Conservation (phyloP, 2,329 filamentous ascomycete genomes). For the Rutstroemia sp. region DNA sequence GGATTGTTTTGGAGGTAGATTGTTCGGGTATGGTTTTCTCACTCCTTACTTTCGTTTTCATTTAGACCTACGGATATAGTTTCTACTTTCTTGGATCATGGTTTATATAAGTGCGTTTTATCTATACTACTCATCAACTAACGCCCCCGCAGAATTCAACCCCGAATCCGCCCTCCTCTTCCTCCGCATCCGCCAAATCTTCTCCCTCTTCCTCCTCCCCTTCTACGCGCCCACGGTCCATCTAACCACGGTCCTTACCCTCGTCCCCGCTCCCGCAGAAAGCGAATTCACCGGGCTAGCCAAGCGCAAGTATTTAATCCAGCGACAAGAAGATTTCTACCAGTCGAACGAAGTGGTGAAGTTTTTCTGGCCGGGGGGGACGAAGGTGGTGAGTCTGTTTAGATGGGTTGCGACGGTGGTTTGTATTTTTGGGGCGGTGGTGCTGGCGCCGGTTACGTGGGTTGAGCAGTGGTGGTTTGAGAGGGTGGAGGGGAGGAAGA, state of each 20-base stretch:
- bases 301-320: constrained; percentile 57
- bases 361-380: constrained; percentile 58
- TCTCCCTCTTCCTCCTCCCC: constrained; percentile 70
- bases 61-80: too few species aligned
- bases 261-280: constrained; percentile 38
- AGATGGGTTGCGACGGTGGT: constrained; percentile 43
- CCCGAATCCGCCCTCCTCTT: constrained; percentile 60
- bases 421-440: constrained; percentile 52
- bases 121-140: too few species aligned
- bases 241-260: constrained; percentile 60
- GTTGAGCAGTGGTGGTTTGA: constrained; percentile 35
- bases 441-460: constrained; percentile 43
- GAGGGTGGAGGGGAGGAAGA: not conserved
- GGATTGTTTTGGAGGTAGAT: constrained; percentile 60
- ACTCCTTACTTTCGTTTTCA: not conserved
- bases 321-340: constrained; percentile 74
- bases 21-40: constrained; percentile 37
- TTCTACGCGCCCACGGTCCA: constrained; percentile 62
- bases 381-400: constrained; percentile 50
- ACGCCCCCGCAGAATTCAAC: constrained; percentile 50
- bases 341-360: constrained; percentile 68
- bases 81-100: not conserved
- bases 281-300: too few species aligned
- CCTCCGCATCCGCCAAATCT: constrained; percentile 65
- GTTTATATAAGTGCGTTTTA: too few species aligned